phyloP scores from a whole-genome alignment of 1,284 basidiomycete genomes.

The Malassezia globosa region DNA sequence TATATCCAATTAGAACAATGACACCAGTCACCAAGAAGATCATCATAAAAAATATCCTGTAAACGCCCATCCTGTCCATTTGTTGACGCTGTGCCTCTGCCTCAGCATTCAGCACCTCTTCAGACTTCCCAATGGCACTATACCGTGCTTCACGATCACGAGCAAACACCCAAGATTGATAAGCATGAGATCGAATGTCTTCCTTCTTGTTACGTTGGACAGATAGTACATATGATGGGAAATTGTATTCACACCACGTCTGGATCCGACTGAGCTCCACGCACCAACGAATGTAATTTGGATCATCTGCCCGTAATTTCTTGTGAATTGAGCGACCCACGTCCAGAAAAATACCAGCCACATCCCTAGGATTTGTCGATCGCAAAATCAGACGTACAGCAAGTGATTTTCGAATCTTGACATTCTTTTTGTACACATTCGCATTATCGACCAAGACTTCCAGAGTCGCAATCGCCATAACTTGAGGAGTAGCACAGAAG shows the following conservation, averaged over 20 bases:
- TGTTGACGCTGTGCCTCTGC: background rate
- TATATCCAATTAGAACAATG: slow-evolving; percentile 25
- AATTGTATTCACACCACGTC: slow-evolving; percentile 41
- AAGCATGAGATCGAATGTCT: slow-evolving; percentile 24
- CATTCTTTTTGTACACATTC: slow-evolving; percentile 73
- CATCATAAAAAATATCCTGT: slow-evolving; percentile 28
- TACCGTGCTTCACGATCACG: slow-evolving; percentile 5
- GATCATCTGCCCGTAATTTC: slow-evolving; percentile 67
- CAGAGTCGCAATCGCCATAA: slow-evolving; percentile 92
- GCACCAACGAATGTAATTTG: slow-evolving; percentile 56
- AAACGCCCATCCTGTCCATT: slow-evolving; percentile 19
- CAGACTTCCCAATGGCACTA: slow-evolving; percentile 5
- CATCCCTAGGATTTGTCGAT: slow-evolving; percentile 81
- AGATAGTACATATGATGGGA: slow-evolving; percentile 32
- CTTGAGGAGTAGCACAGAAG: slow-evolving; percentile 88
- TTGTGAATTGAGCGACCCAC: slow-evolving; percentile 72
- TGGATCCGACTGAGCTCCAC: slow-evolving; percentile 41
- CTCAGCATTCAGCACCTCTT: background rate
- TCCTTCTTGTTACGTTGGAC: slow-evolving; percentile 10
- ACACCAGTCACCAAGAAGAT: slow-evolving; percentile 21
- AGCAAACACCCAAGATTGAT: slow-evolving; percentile 25
- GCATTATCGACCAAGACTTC: slow-evolving; percentile 86
- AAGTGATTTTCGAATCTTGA: slow-evolving; percentile 88
- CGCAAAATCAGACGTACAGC: slow-evolving; percentile 75
- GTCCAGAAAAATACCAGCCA: slow-evolving; percentile 74